Conservation (phyloP, 2,329 filamentous ascomycete genomes). For the Onygena corvina region DNA sequence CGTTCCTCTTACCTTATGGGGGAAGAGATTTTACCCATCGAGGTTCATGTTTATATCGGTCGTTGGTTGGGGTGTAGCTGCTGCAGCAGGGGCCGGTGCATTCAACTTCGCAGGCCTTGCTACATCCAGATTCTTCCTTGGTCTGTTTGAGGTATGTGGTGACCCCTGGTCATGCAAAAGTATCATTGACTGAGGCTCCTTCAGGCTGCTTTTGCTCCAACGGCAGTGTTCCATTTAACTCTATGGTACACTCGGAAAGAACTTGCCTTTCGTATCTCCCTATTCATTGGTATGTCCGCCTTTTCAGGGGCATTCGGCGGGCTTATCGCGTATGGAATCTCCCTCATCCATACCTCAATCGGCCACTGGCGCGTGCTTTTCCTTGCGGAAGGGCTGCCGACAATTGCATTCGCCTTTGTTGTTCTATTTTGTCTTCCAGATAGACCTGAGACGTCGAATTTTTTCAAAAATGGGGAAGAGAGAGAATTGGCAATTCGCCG, state of each 20-base stretch:
- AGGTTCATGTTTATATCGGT: slow-evolving; percentile 15
- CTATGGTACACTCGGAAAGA: slow-evolving; percentile 47
- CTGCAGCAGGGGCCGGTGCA: slow-evolving; percentile 41
- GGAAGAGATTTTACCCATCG: slow-evolving; percentile 14
- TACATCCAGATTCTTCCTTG: slow-evolving; percentile 46
- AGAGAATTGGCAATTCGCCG: slow-evolving; percentile 12
- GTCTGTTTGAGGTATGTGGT: slow-evolving; percentile 41
- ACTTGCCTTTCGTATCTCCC: slow-evolving; percentile 43
- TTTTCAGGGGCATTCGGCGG: slow-evolving; percentile 45
- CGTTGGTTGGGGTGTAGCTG: slow-evolving; percentile 44
- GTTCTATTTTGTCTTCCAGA: slow-evolving; percentile 40
- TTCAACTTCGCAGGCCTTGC: slow-evolving; percentile 44
- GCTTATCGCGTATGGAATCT: slow-evolving; percentile 32
- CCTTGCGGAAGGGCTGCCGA: slow-evolving; percentile 38
- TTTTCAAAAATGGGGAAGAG: slow-evolving; percentile 14
- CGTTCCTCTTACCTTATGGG: slow-evolving; percentile 14
- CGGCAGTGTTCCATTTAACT: slow-evolving; percentile 49
- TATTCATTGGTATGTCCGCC: slow-evolving; percentile 43
- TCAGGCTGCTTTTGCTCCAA: slow-evolving; percentile 48
- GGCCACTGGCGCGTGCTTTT: slow-evolving; percentile 43
- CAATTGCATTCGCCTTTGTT: slow-evolving; percentile 32
- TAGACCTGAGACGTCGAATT: slow-evolving; percentile 15
- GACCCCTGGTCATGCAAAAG: neutral
- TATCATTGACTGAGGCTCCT: slow-evolving; percentile 19
- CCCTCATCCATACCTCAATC: slow-evolving; percentile 22